A percentile compares a stretch with the other conserved stretches of the same genome.
Evolutionary conservation across 257 asterid genomes (phyloP).

Genomic region (Verbena officinalis): DNA sequence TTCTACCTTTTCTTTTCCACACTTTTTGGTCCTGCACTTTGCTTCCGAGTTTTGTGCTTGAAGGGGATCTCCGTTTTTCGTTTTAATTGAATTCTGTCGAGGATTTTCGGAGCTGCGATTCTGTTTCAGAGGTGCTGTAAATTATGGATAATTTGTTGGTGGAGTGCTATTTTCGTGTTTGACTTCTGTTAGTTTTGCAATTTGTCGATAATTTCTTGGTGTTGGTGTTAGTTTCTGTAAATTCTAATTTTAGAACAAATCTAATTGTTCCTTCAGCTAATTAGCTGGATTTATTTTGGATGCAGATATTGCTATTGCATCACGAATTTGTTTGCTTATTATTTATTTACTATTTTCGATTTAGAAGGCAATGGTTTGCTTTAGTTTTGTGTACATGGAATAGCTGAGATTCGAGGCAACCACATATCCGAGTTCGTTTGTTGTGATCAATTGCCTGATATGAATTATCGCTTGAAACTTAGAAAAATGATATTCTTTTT

Average conservation of each 20-base stretch:
- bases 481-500: not conserved
- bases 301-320: constrained; percentile 14
- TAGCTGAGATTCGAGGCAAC: constrained; percentile 23
- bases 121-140: constrained; percentile 13
- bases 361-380: not conserved
- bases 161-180: constrained; percentile 14
- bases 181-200: constrained; percentile 13
- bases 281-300: constrained; percentile 5
- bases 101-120: constrained; percentile 5
- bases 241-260: constrained; percentile 15
- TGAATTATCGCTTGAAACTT: not conserved
- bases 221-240: not conserved
- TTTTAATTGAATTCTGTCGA: constrained; percentile 4
- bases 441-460: constrained; percentile 22
- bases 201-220: constrained; percentile 10
- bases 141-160: constrained; percentile 21
- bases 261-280: not conserved
- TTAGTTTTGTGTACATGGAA: not conserved
- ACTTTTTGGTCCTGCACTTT: not conserved
- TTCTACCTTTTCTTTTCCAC: constrained; percentile 14
- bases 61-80: not conserved
- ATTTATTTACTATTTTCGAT: not conserved
- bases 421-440: not conserved
- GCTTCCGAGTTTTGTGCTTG: constrained; percentile 28
- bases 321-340: not conserved